phyloP scores from a whole-genome alignment of 495 filamentous ascomycete species.

The Aspergillus cavernicola region DNA sequence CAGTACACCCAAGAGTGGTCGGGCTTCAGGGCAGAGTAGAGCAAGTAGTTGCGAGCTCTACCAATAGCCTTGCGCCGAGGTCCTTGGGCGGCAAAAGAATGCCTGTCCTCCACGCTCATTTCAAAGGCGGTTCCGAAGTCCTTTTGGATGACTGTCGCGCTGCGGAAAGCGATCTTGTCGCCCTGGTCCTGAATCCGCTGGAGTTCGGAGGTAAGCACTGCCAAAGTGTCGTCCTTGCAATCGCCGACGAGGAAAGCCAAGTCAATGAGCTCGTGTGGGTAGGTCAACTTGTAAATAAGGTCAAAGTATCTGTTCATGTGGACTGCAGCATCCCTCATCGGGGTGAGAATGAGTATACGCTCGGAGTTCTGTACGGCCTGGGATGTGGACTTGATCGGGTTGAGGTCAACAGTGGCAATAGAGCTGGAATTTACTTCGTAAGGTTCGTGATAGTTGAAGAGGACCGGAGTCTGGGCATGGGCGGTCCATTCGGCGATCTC shows the following conservation, averaged over 20 bases:
- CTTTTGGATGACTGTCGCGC: conserved; percentile 79
- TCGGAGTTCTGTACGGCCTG: conserved; percentile 76
- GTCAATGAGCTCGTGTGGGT: conserved; percentile 94
- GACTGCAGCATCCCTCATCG: conserved; percentile 80
- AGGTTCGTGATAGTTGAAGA: conserved; percentile 92
- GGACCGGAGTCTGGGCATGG: conserved; percentile 84
- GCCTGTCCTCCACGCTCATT: conserved; percentile 76
- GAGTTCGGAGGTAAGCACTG: conserved; percentile 73
- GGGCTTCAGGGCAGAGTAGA: conserved; percentile 77
- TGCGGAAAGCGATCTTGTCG: conserved; percentile 76
- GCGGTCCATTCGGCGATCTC: conserved; percentile 86
- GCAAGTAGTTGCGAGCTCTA: conserved; percentile 85
- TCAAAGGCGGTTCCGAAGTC: conserved; percentile 70
- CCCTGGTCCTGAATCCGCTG: conserved; percentile 81
- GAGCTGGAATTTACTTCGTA: conserved; percentile 74
- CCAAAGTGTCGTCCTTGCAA: conserved; percentile 83
- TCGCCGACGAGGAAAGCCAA: conserved; percentile 93
- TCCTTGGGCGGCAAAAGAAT: conserved; percentile 83
- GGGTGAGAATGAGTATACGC: conserved; percentile 91
- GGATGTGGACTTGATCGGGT: conserved; percentile 75
- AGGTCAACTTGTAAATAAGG: conserved; percentile 81
- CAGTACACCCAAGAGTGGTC: conserved; percentile 99
- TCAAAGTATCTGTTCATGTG: conserved; percentile 90
- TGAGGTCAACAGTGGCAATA: conserved; percentile 79
- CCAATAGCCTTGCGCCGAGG: conserved; percentile 89